These are phyloP conservation scores for Sphagnum contortum DNA, from an alignment of 225 moss, liverwort and hornwort species.

Conservation along the genomic window DNA sequence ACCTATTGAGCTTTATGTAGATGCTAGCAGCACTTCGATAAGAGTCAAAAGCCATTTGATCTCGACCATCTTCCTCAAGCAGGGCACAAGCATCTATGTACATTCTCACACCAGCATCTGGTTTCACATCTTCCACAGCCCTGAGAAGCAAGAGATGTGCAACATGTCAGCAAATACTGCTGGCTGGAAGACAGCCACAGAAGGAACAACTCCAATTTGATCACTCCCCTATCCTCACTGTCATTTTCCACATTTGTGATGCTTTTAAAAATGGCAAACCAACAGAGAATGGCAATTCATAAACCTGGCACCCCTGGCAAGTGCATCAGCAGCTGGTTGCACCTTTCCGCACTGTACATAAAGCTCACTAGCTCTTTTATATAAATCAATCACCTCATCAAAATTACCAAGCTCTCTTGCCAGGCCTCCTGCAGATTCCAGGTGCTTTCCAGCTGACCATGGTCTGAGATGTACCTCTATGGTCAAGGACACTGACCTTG, in stretches of 20 bases:
- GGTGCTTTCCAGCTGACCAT: constrained; percentile 91
- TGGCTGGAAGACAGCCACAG: background rate
- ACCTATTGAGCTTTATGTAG: constrained; percentile 47
- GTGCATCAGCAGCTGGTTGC: constrained; percentile 60
- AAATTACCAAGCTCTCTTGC: constrained; percentile 50
- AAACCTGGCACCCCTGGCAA: constrained; percentile 48
- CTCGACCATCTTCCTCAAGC: constrained; percentile 56
- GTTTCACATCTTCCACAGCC: constrained; percentile 43
- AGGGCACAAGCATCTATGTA: constrained; percentile 45
- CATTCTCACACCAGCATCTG: constrained; percentile 44
- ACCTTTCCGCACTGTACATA: constrained; percentile 48
- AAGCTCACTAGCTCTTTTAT: constrained; percentile 43
- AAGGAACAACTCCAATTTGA: background rate
- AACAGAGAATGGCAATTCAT: background rate
- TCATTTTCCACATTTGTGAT: background rate
- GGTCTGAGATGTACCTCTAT: constrained; percentile 33
- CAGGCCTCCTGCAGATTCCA: constrained; percentile 43
- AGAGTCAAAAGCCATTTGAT: constrained; percentile 63
- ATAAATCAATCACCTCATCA: constrained; percentile 47
- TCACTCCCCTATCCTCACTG: background rate
- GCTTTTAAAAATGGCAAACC: background rate
- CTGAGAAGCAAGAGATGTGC: constrained; percentile 11
- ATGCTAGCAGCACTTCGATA: constrained; percentile 50
- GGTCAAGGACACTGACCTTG: constrained; percentile 25
- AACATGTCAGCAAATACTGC: background rate